Evolutionary conservation across 352 stramenopile genomes (phyloP).

Genomic region (Bremia lactucae): DNA sequence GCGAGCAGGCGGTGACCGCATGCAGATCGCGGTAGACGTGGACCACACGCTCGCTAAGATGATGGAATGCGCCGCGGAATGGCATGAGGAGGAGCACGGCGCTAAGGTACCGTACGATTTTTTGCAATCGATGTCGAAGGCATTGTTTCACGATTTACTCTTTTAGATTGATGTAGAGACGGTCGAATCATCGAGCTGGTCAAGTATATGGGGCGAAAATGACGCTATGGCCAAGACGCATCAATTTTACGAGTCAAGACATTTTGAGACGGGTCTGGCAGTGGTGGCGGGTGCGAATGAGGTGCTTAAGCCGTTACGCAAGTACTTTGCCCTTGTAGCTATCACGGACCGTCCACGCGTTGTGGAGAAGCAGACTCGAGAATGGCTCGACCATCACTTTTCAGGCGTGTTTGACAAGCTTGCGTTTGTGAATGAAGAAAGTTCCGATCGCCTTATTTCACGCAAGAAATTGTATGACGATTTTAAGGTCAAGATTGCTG

Average conservation of each 20-base stretch:
- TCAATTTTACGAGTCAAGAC: constrained; percentile 42
- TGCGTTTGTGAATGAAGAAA: constrained; percentile 47
- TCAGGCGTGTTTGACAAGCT: constrained; percentile 63
- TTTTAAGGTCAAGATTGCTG: constrained; percentile 49
- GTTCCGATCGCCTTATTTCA: constrained; percentile 21
- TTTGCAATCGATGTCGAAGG: background rate
- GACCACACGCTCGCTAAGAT: constrained; percentile 53
- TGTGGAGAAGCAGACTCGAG: constrained; percentile 56
- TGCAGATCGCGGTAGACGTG: constrained; percentile 47
- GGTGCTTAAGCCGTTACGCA: constrained; percentile 45
- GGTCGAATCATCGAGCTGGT: constrained; percentile 18
- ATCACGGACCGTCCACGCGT: constrained; percentile 46
- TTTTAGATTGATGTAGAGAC: constrained; percentile 20
- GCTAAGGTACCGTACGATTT: constrained; percentile 20
- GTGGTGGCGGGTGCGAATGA: constrained; percentile 20
- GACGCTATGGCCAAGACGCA: constrained; percentile 23
- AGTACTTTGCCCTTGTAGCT: constrained; percentile 49
- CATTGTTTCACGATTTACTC: background rate
- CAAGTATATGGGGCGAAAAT: constrained; percentile 19
- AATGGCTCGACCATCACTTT: constrained; percentile 63
- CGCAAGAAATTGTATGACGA: constrained; percentile 54
- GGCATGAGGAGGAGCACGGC: constrained; percentile 38
- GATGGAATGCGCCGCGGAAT: constrained; percentile 30
- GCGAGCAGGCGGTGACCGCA: constrained; percentile 22
- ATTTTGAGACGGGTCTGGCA: constrained; percentile 30